phyloP scores from a whole-genome alignment of 2,329 filamentous ascomycete species.

The Aureobasidium sp. region DNA sequence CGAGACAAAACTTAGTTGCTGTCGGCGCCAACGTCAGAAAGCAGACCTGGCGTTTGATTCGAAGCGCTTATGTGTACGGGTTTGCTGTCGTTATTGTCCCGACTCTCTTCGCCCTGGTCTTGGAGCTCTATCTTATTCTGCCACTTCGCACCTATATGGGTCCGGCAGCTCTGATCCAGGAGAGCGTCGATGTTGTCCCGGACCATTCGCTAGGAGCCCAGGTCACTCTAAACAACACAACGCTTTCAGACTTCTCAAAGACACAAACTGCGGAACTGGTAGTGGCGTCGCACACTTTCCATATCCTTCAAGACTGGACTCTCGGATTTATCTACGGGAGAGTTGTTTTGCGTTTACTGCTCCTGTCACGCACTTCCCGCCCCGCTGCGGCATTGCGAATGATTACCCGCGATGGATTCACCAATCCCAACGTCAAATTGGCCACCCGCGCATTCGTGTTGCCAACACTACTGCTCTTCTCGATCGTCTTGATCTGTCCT shows the following conservation, averaged over 20 bases:
- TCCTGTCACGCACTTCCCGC: constrained; percentile 62
- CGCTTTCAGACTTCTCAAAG: not conserved
- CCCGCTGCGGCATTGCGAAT: constrained; percentile 70
- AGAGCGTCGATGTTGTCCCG: not conserved
- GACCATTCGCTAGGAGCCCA: constrained; percentile 17
- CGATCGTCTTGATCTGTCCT: constrained; percentile 58
- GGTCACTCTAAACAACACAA: not conserved
- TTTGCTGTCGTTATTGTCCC: constrained; percentile 75
- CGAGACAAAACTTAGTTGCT: constrained; percentile 20
- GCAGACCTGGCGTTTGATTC: constrained; percentile 32
- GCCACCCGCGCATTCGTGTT: constrained; percentile 84
- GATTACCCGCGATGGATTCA: constrained; percentile 61
- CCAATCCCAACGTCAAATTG: constrained; percentile 69
- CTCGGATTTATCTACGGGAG: constrained; percentile 86
- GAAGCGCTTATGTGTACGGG: constrained; percentile 66
- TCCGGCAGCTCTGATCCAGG: not conserved
- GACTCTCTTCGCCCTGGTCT: constrained; percentile 66
- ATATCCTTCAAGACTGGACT: constrained; percentile 90
- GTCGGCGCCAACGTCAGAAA: constrained; percentile 22
- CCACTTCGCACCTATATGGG: constrained; percentile 73
- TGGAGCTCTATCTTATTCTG: constrained; percentile 83
- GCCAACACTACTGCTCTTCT: constrained; percentile 59
- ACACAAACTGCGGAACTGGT: not conserved
- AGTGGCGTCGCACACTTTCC: constrained; percentile 57
- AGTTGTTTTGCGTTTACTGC: constrained; percentile 62